Base-by-base conservation (phyloP, 2,329 filamentous ascomycete species). In the Colletotrichum chlorophyti region DNA sequence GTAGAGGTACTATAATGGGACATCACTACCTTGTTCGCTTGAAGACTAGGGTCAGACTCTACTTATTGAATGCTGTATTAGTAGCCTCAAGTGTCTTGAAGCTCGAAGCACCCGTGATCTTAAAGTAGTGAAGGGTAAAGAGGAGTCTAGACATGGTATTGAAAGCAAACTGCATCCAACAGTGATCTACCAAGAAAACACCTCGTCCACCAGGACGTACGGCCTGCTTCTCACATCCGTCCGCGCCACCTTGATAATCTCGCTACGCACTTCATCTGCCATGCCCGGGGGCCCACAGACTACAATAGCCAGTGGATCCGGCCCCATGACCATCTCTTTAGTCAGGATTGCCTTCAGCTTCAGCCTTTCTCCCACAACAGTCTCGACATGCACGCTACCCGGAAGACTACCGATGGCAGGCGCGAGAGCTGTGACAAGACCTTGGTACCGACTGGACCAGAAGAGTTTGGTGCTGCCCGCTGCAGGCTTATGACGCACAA, bases 121-220 rank as follows among this genome's bases (percentile, higher is more conserved):
- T n/a, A n/a, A n/a, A n/a, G n/a, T n/a, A n/a, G n/a, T n/a, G n/a
- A n/a, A n/a, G n/a, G n/a, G n/a, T n/a, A n/a, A n/a, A n/a, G n/a
- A n/a, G n/a, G n/a, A n/a, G n/a, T n/a, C n/a, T n/a, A n/a, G n/a
- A n/a, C n/a, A 37, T 46, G n/a, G 24, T 27, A 31, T 29, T 31
- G 29, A 12, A 43, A 9, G 14, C 4, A 10, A 17, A 37, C 5
- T 21, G 5, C n/a, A 19, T 17, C 3, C 6, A 29, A 5, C 5
- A 12, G 6, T 3, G 12, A 15, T 14, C 31, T 58, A 65, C 64
- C 64, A 65, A 3, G 46, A 40, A 40, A 65, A 65, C 1, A 59
- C 64, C 17, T 65, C 63, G n/a, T 65, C 64, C 3, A 65, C 52
- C 27, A 65, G 41, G 14, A 58, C 53, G 3, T 58, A 53, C 2